Percentiles rank a stretch among this genome's conserved stretches.
These are phyloP conservation scores for Ceratocystis destructans DNA, from an alignment of 2,329 filamentous ascomycete genomes.

Conservation along the genomic window DNA sequence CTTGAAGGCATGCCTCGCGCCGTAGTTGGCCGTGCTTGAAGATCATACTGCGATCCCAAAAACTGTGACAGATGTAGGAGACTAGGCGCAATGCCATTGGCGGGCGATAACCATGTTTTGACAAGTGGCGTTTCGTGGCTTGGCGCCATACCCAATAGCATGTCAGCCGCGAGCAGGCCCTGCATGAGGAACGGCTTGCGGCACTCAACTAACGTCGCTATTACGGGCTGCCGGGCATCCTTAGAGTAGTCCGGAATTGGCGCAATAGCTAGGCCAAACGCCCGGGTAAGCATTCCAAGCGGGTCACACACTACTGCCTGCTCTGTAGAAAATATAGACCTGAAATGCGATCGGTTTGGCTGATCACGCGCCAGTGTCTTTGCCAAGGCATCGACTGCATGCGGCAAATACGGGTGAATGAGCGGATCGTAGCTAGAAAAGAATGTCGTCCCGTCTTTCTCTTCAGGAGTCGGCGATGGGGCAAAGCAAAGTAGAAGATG, in stretches of 20 bases:
- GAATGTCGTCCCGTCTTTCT: constrained; percentile 43
- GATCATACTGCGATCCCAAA: constrained; percentile 50
- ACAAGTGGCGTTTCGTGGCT: constrained; percentile 59
- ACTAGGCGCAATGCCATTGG: constrained; percentile 71
- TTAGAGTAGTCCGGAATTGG: constrained; percentile 57
- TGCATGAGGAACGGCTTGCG: constrained; percentile 87
- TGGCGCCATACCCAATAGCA: constrained; percentile 62
- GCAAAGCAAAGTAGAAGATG: constrained; percentile 87
- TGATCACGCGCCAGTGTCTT: constrained; percentile 89
- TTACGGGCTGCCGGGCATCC: constrained; percentile 42
- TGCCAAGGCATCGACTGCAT: constrained; percentile 78
- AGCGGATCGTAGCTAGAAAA: constrained; percentile 71
- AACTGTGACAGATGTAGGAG: constrained; percentile 62
- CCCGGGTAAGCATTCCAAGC: constrained; percentile 69
- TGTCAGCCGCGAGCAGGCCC: constrained; percentile 78
- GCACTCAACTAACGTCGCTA: constrained; percentile 58
- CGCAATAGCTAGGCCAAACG: constrained; percentile 76
- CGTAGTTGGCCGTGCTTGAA: constrained; percentile 28
- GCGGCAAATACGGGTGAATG: constrained; percentile 74
- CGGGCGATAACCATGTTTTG: constrained; percentile 65
- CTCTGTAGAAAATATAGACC: constrained; percentile 65
- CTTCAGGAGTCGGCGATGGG: constrained; percentile 54
- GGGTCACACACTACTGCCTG: constrained; percentile 43
- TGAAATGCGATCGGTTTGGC: constrained; percentile 77
- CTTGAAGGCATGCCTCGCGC: constrained; percentile 26